phyloP scores from a whole-genome alignment of 129 eudicot genomes.

The Apium graveolens region DNA sequence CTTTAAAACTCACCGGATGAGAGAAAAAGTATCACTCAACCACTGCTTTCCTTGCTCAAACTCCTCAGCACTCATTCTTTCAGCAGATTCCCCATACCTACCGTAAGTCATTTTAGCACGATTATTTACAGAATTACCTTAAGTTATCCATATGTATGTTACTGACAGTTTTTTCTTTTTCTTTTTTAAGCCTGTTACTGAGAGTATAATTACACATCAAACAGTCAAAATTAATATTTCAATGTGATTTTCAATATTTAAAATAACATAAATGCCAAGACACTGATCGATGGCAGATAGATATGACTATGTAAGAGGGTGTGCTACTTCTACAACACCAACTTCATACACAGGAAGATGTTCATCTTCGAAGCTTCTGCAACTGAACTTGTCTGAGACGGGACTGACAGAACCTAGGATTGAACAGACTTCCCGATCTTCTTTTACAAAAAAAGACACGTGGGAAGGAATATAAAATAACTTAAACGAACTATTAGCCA shows the following conservation, averaged over 20 bases:
- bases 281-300: background rate
- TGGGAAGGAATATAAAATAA: background rate
- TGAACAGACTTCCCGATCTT: background rate
- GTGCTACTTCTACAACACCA: background rate
- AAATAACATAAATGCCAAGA: background rate
- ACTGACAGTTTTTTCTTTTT: background rate
- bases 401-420: background rate
- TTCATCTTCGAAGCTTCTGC: background rate
- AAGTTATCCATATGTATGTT: background rate
- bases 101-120: constrained; percentile 7
- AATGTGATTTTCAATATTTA: background rate
- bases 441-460: background rate
- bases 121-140: background rate
- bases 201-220: background rate
- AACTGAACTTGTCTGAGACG: background rate
- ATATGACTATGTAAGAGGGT: background rate
- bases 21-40: constrained; percentile 76
- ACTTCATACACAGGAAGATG: background rate
- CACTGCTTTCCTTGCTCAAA: constrained; percentile 77
- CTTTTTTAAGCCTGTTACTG: background rate
- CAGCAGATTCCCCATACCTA: constrained; percentile 66
- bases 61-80: constrained; percentile 67
- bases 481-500: background rate
- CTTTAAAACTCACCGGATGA: constrained; percentile 54
- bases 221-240: background rate